Evolutionary conservation across 108 stramenopile genomes (phyloP).

Genomic region (Epithemia pelagica): DNA sequence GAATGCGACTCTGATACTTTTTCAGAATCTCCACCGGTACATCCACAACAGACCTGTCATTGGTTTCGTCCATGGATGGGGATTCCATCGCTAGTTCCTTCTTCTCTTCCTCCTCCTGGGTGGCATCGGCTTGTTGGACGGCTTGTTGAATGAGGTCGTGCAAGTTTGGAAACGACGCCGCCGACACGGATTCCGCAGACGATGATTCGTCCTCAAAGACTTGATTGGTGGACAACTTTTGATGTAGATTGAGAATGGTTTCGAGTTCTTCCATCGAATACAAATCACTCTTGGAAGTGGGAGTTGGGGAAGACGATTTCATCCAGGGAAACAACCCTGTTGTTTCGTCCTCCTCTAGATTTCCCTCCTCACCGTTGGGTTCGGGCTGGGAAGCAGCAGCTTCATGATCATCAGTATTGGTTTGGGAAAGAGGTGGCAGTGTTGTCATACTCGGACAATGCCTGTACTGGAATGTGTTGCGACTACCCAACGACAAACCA

Average conservation of each 20-base stretch:
- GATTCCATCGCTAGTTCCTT: conserved; percentile 3
- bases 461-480: too few relatives aligned
- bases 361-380: too few relatives aligned
- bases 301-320: too few relatives aligned
- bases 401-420: too few relatives aligned
- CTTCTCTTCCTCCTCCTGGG: conserved; percentile 8
- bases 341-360: too few relatives aligned
- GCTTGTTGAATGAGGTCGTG: conserved; percentile 64
- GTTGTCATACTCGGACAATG: too few relatives aligned
- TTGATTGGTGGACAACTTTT: conserved; percentile 24
- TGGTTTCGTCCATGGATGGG: background rate
- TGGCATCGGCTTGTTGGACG: conserved; percentile 26
- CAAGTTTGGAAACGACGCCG: conserved; percentile 9
- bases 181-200: background rate
- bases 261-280: conserved; percentile 66
- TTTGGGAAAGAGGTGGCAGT: too few relatives aligned
- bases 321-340: too few relatives aligned
- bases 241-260: conserved; percentile 46
- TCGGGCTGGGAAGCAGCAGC: too few relatives aligned
- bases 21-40: conserved; percentile 11
- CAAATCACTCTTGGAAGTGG: conserved; percentile 52
- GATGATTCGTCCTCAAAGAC: conserved; percentile 12
- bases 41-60: background rate
- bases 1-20: conserved; percentile 11
- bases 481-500: too few relatives aligned